Percentiles rank a stretch among this genome's conserved stretches.
Evolutionary conservation across 176 grass and related monocot genomes (phyloP).

Genomic region (Ananas comosus): DNA sequence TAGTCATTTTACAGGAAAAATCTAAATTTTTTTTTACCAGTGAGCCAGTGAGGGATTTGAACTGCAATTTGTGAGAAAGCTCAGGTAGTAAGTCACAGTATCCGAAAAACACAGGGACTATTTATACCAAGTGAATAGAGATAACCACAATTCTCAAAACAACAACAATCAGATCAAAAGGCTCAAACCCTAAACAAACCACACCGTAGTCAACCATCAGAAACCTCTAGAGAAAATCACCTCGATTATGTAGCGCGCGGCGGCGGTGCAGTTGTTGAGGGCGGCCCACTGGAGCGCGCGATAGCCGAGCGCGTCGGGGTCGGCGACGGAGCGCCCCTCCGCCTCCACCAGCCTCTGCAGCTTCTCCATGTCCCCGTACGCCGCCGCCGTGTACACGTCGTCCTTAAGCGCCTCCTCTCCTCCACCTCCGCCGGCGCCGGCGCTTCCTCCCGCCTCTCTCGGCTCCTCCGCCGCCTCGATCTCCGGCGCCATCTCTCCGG

Average conservation of each 20-base stretch:
- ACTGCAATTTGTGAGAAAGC: too few relatives aligned
- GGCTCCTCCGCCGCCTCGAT: neutral
- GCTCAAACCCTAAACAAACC: too few relatives aligned
- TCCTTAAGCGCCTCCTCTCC: constrained; percentile 60
- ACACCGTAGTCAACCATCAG: too few relatives aligned
- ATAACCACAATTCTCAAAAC: too few relatives aligned
- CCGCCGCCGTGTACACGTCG: constrained; percentile 93
- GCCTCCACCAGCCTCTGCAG: constrained; percentile 79
- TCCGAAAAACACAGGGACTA: too few relatives aligned
- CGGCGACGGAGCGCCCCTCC: constrained; percentile 51
- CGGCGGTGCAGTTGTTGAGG: constrained; percentile 83
- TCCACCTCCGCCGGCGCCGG: constrained; percentile 18
- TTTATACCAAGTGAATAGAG: too few relatives aligned
- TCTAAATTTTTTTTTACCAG: too few relatives aligned
- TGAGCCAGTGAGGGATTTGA: too few relatives aligned
- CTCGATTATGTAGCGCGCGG: constrained; percentile 91
- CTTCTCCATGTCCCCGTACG: constrained; percentile 98
- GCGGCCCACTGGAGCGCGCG: constrained; percentile 93
- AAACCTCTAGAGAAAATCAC: constrained; percentile 11
- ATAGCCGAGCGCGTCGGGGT: constrained; percentile 58
- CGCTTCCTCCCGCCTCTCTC: neutral
- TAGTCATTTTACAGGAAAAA: too few relatives aligned
- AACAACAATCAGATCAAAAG: too few relatives aligned
- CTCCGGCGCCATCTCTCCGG: neutral
- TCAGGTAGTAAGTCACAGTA: too few relatives aligned